A percentile compares a stretch with the other conserved stretches of the same genome.
Conservation (phyloP, 2,329 filamentous ascomycete species). For the Diaporthe ampelina region DNA sequence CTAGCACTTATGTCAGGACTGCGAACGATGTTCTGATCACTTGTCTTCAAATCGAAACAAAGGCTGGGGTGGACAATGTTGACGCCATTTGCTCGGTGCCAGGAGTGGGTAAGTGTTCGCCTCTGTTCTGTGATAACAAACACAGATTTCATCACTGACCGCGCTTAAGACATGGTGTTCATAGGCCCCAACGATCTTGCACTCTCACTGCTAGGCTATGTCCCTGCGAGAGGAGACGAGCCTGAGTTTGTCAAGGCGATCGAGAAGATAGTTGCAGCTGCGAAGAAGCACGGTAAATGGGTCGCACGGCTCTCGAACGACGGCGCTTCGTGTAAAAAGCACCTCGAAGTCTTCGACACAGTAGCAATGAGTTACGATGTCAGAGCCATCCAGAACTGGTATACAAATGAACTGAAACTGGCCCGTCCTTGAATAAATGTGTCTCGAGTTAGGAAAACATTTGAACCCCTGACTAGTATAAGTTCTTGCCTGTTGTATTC, state of each 20-base stretch:
- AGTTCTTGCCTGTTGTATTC: no score
- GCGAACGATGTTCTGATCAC: neutral
- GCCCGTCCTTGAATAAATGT: neutral
- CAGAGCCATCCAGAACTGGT: conserved; percentile 2
- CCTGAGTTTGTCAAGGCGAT: neutral
- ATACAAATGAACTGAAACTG: neutral
- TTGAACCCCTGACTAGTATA: no score
- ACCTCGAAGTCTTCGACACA: neutral
- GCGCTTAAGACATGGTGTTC: neutral
- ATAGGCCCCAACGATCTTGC: conserved; percentile 12
- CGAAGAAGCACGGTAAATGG: neutral
- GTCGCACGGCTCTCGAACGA: neutral
- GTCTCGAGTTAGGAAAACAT: no score
- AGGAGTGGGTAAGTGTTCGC: neutral
- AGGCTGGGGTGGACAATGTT: neutral
- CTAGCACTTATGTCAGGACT: neutral
- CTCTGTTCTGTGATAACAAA: no score
- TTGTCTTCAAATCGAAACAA: conserved; percentile 2
- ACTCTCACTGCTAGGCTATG: neutral
- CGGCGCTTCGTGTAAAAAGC: neutral
- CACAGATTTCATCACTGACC: neutral
- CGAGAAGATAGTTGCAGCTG: neutral
- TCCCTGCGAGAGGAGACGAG: neutral
- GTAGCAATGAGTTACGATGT: neutral
- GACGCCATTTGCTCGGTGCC: neutral